phyloP scores from a whole-genome alignment of 345 rosid species.

The Murraya koenigii region DNA sequence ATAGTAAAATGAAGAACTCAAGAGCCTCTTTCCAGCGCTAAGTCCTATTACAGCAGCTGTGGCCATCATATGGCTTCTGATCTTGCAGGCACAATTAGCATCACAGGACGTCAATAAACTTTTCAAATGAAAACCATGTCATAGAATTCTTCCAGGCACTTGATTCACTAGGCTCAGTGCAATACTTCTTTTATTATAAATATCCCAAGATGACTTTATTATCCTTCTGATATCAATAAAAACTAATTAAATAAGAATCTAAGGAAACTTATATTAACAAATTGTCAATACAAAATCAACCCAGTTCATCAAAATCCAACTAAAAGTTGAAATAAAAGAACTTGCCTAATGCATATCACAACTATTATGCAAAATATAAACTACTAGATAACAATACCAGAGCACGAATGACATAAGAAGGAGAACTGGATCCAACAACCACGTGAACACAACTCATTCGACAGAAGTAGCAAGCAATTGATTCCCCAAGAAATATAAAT shows the following conservation, averaged over 20 bases:
- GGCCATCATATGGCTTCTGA: slow-evolving; percentile 58
- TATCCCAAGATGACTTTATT: background rate
- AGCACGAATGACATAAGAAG: background rate
- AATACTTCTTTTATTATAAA: background rate
- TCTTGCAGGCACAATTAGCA: slow-evolving; percentile 23
- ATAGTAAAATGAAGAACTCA: slow-evolving; percentile 62
- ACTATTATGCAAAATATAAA: background rate
- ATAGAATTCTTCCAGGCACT: slow-evolving; percentile 14
- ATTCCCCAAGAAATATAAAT: background rate
- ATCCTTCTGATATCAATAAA: slow-evolving; percentile 14
- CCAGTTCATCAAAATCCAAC: background rate
- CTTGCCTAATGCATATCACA: background rate
- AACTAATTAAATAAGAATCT: background rate
- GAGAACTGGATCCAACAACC: slow-evolving; percentile 4
- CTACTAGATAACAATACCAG: background rate
- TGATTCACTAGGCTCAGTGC: slow-evolving; percentile 10
- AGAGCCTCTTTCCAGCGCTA: slow-evolving; percentile 67
- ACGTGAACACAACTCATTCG: background rate
- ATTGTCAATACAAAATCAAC: background rate
- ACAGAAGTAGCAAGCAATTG: background rate
- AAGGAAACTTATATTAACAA: background rate
- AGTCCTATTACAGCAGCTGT: slow-evolving; percentile 83
- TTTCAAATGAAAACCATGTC: slow-evolving; percentile 11
- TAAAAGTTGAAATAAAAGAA: background rate
- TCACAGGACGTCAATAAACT: slow-evolving; percentile 28